These are phyloP conservation scores for Suhomyces ambrosiae DNA, from an alignment of 1,139 yeast species.

Conservation along the genomic window DNA sequence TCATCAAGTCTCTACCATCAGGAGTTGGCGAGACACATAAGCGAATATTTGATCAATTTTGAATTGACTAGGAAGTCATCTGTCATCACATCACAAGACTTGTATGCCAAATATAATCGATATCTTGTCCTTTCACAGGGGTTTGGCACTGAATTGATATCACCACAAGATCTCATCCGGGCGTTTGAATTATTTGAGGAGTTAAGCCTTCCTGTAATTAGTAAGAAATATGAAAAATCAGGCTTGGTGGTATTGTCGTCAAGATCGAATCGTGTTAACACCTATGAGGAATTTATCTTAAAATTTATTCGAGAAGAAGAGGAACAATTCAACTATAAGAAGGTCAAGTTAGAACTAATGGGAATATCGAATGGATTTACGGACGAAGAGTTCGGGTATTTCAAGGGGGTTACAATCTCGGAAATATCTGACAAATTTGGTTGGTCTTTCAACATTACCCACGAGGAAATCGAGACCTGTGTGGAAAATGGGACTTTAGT, in stretches of 20 bases:
- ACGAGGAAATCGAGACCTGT: constrained; percentile 66
- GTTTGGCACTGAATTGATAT: constrained; percentile 41
- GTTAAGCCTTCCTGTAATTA: constrained; percentile 37
- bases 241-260: constrained; percentile 40
- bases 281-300: constrained; percentile 29
- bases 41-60: constrained; percentile 48
- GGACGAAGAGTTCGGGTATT: constrained; percentile 25
- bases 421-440: constrained; percentile 41
- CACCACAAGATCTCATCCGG: constrained; percentile 34
- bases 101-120: constrained; percentile 47
- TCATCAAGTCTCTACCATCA: constrained; percentile 36
- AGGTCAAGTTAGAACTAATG: constrained; percentile 25
- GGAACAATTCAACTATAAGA: constrained; percentile 27
- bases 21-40: constrained; percentile 51
- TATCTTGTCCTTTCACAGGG: constrained; percentile 41
- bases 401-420: constrained; percentile 40
- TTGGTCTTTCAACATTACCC: constrained; percentile 72
- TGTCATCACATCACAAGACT: constrained; percentile 46
- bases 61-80: constrained; percentile 36
- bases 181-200: constrained; percentile 34
- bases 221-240: constrained; percentile 35
- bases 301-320: constrained; percentile 29
- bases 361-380: constrained; percentile 28
- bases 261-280: constrained; percentile 21
- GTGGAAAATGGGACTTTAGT: constrained; percentile 59